Evolutionary conservation across 2,329 filamentous ascomycete genomes (phyloP).

Genomic region (Xylaria multiplex): DNA sequence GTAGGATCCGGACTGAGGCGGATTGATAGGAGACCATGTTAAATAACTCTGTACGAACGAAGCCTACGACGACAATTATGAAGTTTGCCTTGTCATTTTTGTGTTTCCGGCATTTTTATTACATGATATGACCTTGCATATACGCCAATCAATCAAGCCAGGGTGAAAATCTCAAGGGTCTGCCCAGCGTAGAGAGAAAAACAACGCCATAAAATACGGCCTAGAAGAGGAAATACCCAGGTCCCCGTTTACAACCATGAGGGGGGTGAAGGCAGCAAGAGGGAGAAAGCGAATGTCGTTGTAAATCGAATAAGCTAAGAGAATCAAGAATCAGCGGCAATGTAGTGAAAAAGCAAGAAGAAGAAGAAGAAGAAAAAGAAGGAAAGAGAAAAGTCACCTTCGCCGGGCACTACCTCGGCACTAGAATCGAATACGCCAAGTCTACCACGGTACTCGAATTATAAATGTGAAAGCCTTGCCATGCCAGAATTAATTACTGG

Average conservation of each 20-base stretch:
- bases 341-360: neutral
- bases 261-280: neutral
- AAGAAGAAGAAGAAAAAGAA: neutral
- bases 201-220: neutral
- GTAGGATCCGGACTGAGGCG: conserved; percentile 7
- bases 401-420: neutral
- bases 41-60: conserved; percentile 30
- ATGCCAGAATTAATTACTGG: neutral
- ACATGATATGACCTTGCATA: neutral
- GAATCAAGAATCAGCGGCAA: too few relatives aligned
- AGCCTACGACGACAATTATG: conserved; percentile 20
- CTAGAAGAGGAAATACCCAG: too few relatives aligned
- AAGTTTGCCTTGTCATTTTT: conserved; percentile 18
- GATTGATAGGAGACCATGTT: conserved; percentile 4
- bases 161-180: too few relatives aligned
- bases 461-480: neutral
- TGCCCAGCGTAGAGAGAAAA: too few relatives aligned
- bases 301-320: neutral
- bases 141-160: neutral
- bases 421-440: neutral
- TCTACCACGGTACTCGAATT: neutral
- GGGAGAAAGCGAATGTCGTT: neutral
- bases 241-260: neutral
- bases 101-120: neutral
- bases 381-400: neutral